A percentile compares a stretch with the other conserved stretches of the same genome.
phyloP scores from a whole-genome alignment of 2,329 filamentous ascomycete species.

The Penicillium sp. region DNA sequence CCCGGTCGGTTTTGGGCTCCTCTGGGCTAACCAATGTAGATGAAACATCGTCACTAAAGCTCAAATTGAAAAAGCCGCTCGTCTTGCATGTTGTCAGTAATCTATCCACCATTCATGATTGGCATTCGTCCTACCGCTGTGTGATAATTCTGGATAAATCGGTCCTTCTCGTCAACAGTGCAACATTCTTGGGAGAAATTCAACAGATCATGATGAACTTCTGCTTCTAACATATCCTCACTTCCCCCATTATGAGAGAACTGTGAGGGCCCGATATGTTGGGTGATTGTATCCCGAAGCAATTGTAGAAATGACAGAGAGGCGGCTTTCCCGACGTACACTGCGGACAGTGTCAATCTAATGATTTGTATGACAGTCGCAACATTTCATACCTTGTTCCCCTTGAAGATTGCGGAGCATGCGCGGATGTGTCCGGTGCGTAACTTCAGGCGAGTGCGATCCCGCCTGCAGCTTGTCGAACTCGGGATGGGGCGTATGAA shows the following conservation, averaged over 20 bases:
- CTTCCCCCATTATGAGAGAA: conserved; percentile 53
- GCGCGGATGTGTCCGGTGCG: conserved; percentile 32
- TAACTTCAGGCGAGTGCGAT: conserved; percentile 29
- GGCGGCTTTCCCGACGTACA: conserved; percentile 34
- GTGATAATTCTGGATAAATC: conserved; percentile 33
- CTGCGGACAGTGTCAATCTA: conserved; percentile 42
- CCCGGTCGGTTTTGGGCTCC: conserved; percentile 20
- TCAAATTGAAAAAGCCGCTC: conserved; percentile 43
- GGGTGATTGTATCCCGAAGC: conserved; percentile 47
- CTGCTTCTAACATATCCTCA: conserved; percentile 55
- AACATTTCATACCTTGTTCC: conserved; percentile 46
- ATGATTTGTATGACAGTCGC: conserved; percentile 30
- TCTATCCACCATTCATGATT: background rate
- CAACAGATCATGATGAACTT: conserved; percentile 37
- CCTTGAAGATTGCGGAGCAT: conserved; percentile 55
- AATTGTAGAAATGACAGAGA: conserved; percentile 57
- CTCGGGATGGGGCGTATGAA: background rate
- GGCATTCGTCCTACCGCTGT: conserved; percentile 23
- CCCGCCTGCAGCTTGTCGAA: conserved; percentile 10
- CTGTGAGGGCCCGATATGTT: conserved; percentile 54
- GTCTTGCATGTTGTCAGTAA: conserved; percentile 29
- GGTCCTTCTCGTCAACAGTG: conserved; percentile 31
- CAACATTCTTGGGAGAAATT: conserved; percentile 34
- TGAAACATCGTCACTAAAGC: conserved; percentile 30
- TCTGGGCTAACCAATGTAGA: conserved; percentile 1